Percentiles rank a stretch among this genome's conserved stretches.
Conservation (phyloP, 1,284 basidiomycete species). For the Ganoderma leucocontextum region DNA sequence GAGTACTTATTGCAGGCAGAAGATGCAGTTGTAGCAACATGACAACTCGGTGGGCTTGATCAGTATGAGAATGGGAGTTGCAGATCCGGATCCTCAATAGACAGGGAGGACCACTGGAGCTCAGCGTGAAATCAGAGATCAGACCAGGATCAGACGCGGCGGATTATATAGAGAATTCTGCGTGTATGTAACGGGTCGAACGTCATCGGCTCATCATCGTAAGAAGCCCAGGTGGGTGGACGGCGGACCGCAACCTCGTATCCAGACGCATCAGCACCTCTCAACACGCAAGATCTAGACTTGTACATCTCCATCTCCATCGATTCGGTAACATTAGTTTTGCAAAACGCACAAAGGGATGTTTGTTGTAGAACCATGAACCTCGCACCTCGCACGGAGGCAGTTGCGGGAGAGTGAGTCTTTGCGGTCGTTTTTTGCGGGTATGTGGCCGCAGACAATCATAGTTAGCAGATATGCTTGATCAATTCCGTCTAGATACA, state of each 20-base stretch:
- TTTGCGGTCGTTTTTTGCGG: no score
- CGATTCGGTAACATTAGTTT: no score
- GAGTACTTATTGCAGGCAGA: neutral
- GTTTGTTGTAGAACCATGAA: no score
- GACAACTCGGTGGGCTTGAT: neutral
- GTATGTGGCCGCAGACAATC: neutral
- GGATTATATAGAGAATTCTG: neutral
- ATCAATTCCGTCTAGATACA: neutral
- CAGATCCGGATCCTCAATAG: neutral
- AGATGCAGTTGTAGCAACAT: neutral
- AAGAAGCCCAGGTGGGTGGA: no score
- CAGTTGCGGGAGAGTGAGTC: no score
- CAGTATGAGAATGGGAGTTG: neutral
- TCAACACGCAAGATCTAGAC: no score
- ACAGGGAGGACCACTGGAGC: neutral
- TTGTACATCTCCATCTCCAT: no score
- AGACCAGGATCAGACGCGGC: neutral
- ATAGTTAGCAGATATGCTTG: neutral
- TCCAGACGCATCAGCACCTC: no score
- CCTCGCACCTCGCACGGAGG: no score
- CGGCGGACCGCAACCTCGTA: no score
- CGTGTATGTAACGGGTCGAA: neutral
- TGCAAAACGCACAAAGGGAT: no score
- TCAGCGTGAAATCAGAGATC: neutral
- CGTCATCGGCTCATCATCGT: neutral